These are phyloP conservation scores for Podospora conica DNA, from an alignment of 495 filamentous ascomycete species.

Conservation along the genomic window DNA sequence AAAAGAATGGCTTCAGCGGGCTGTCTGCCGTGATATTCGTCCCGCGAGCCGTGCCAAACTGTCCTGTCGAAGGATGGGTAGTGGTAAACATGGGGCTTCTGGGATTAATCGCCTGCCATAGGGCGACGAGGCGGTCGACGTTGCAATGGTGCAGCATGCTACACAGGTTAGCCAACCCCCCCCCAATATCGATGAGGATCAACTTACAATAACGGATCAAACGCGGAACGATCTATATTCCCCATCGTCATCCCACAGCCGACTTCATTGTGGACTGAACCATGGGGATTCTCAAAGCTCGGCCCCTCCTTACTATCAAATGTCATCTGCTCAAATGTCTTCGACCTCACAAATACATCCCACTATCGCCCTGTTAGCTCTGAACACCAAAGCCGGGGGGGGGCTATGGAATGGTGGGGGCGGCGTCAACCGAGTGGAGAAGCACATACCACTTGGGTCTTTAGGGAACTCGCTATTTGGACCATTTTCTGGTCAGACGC, in stretches of 20 bases:
- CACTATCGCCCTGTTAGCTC: conserved; percentile 21
- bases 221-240: conserved; percentile 27
- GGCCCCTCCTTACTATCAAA: conserved; percentile 19
- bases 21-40: conserved; percentile 31
- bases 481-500: conserved; percentile 19
- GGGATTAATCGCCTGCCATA: conserved; percentile 38
- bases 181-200: neutral
- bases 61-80: conserved; percentile 18
- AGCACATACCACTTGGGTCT: conserved; percentile 27
- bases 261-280: conserved; percentile 27
- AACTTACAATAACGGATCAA: conserved; percentile 37
- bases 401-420: neutral
- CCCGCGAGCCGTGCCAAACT: conserved; percentile 27
- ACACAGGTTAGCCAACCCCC: neutral
- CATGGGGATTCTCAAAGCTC: conserved; percentile 36
- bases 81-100: conserved; percentile 22
- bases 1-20: conserved; percentile 43
- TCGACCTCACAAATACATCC: conserved; percentile 28
- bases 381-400: neutral
- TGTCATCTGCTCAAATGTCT: conserved; percentile 31
- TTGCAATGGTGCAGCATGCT: conserved; percentile 43
- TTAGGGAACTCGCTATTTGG: conserved; percentile 16
- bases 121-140: conserved; percentile 42
- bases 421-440: neutral
- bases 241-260: conserved; percentile 29